Evolutionary conservation across 108 stramenopile species (phyloP).

Genomic region (Cyclotella kingstonii): DNA sequence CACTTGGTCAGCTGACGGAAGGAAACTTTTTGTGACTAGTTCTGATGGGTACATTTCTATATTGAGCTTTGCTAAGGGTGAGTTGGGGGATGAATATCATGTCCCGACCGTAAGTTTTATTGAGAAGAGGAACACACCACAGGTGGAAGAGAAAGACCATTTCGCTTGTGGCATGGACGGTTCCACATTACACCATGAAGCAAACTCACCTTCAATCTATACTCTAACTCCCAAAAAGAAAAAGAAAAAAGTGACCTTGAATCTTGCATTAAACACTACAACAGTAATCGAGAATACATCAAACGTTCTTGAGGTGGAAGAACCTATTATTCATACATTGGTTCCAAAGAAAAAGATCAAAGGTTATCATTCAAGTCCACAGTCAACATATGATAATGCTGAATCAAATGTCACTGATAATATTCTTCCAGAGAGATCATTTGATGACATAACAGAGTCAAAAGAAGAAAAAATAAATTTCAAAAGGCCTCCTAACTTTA

Average conservation of each 20-base stretch:
- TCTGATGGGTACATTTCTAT: conserved; percentile 86
- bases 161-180: no score
- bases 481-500: no score
- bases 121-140: background rate
- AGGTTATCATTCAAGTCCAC: no score
- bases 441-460: no score
- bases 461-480: no score
- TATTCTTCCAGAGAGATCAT: no score
- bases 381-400: no score
- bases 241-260: conserved; percentile 17
- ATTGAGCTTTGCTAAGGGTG: conserved; percentile 70
- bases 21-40: conserved; percentile 71
- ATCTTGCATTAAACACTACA: background rate
- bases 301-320: background rate
- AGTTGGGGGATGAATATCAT: conserved; percentile 58
- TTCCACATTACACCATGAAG: background rate
- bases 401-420: no score
- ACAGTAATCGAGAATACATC: conserved; percentile 13
- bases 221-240: conserved; percentile 7
- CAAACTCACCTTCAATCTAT: background rate
- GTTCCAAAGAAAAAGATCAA: conserved; percentile 12
- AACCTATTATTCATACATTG: conserved; percentile 9
- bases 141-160: no score
- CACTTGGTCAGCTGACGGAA: conserved; percentile 81
- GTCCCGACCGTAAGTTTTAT: conserved; percentile 4